A percentile compares a stretch with the other conserved stretches of the same genome.
phyloP scores from a whole-genome alignment of 495 filamentous ascomycete species.

The Penicillium desertorum region DNA sequence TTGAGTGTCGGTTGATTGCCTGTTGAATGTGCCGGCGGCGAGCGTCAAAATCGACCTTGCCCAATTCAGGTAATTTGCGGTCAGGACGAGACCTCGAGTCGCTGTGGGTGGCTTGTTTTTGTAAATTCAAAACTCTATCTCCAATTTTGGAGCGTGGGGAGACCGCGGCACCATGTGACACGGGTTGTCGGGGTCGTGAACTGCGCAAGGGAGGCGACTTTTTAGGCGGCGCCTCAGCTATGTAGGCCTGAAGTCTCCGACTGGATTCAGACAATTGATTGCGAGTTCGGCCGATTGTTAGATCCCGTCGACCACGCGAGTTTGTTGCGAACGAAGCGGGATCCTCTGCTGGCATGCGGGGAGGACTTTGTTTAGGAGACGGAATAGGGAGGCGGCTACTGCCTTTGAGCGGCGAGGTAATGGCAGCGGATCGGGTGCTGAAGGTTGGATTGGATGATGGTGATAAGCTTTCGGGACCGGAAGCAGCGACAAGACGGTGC shows the following conservation, averaged over 20 bases:
- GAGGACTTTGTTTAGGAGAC: conserved; percentile 34
- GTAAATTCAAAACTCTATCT: conserved; percentile 47
- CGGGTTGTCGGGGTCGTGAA: conserved; percentile 75
- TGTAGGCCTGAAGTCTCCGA: conserved; percentile 62
- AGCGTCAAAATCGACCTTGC: conserved; percentile 74
- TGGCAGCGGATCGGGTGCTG: conserved; percentile 32
- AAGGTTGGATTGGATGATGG: conserved; percentile 49
- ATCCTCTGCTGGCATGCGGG: conserved; percentile 33
- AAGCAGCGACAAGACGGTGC: conserved; percentile 47
- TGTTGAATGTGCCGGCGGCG: conserved; percentile 74
- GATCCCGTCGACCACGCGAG: conserved; percentile 37
- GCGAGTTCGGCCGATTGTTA: conserved; percentile 35
- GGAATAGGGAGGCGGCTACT: conserved; percentile 48
- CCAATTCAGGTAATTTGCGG: conserved; percentile 55
- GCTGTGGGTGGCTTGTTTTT: conserved; percentile 33
- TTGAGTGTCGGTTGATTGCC: conserved; percentile 57
- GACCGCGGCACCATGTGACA: conserved; percentile 68
- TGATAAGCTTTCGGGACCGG: conserved; percentile 45
- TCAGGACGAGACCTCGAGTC: conserved; percentile 39
- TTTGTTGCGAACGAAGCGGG: conserved; percentile 35
- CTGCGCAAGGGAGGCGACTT: conserved; percentile 77
- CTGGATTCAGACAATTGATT: conserved; percentile 42
- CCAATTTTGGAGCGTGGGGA: conserved; percentile 62
- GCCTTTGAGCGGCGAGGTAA: conserved; percentile 45
- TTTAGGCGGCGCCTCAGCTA: conserved; percentile 59